Evolutionary conservation across 768 basidiomycete species (phyloP).

Genomic region (Xanthoconium stramineum): DNA sequence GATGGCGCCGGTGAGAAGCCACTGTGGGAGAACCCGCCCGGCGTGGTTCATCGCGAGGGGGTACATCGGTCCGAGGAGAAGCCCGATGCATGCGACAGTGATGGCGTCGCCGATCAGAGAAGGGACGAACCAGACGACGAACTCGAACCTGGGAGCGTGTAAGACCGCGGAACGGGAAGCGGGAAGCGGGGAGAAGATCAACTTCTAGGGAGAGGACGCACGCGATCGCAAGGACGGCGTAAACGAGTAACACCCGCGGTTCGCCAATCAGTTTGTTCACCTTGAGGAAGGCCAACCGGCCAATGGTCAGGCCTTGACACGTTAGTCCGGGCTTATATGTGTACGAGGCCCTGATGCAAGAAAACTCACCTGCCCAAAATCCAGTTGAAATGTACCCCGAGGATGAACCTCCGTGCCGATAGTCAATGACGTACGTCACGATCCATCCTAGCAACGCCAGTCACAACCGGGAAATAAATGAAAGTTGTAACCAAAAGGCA

Average conservation of each 20-base stretch:
- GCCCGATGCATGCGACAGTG: conserved; percentile 50
- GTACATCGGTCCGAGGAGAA: conserved; percentile 47
- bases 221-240: conserved; percentile 44
- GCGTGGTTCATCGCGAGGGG: conserved; percentile 61
- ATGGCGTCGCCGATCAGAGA: conserved; percentile 49
- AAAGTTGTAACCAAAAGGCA: neutral
- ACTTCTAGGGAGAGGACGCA: neutral
- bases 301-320: conserved; percentile 46
- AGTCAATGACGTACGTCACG: neutral
- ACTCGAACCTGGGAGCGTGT: conserved; percentile 40
- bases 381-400: conserved; percentile 49
- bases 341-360: neutral
- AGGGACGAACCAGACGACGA: conserved; percentile 53
- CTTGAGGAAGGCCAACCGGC: conserved; percentile 50
- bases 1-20: conserved; percentile 58
- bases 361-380: conserved; percentile 43
- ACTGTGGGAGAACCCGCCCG: conserved; percentile 60
- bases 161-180: neutral
- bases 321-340: neutral
- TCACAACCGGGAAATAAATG: neutral
- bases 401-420: conserved; percentile 3
- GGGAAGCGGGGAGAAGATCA: neutral
- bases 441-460: conserved; percentile 1
- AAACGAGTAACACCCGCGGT: conserved; percentile 46
- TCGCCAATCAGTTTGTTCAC: conserved; percentile 53